These are phyloP conservation scores for Claviceps purpurea DNA, from an alignment of 2,329 filamentous ascomycete genomes.

Conservation along the genomic window DNA sequence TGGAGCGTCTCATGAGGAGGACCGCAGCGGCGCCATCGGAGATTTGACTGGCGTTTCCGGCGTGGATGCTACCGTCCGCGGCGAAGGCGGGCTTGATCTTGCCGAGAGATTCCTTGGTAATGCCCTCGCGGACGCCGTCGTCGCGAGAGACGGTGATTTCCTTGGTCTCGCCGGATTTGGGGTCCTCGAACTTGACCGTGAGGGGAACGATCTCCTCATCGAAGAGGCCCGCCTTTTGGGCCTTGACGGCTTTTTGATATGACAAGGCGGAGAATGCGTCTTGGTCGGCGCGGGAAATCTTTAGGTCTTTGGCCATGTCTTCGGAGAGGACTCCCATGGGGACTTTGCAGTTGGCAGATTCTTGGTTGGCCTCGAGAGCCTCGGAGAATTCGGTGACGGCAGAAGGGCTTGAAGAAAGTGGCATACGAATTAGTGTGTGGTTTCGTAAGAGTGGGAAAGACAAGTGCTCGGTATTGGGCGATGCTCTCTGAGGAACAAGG, in stretches of 20 bases:
- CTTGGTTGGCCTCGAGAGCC: conserved; percentile 64
- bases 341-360: conserved; percentile 92
- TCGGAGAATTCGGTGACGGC: conserved; percentile 92
- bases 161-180: conserved; percentile 77
- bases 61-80: conserved; percentile 87
- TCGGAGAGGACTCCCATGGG: conserved; percentile 92
- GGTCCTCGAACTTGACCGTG: conserved; percentile 77
- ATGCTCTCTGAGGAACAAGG: not conserved
- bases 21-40: conserved; percentile 93
- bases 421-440: not conserved
- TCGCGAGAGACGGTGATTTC: conserved; percentile 73
- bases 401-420: conserved; percentile 40
- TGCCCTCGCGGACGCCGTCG: conserved; percentile 73
- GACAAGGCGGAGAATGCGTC: conserved; percentile 90
- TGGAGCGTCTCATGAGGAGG: conserved; percentile 87
- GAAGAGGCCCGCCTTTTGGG: conserved; percentile 82
- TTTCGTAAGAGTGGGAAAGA: too few relatives aligned
- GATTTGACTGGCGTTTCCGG: conserved; percentile 90
- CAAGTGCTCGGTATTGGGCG: too few relatives aligned
- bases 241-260: conserved; percentile 78
- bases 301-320: conserved; percentile 80
- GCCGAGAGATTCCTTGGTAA: conserved; percentile 74
- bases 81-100: conserved; percentile 88
- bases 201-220: conserved; percentile 82
- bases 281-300: conserved; percentile 58